Percentiles rank a stretch among this genome's conserved stretches.
These are phyloP conservation scores for Pythium sukuiense DNA, from an alignment of 352 stramenopile genomes.

Conservation along the genomic window DNA sequence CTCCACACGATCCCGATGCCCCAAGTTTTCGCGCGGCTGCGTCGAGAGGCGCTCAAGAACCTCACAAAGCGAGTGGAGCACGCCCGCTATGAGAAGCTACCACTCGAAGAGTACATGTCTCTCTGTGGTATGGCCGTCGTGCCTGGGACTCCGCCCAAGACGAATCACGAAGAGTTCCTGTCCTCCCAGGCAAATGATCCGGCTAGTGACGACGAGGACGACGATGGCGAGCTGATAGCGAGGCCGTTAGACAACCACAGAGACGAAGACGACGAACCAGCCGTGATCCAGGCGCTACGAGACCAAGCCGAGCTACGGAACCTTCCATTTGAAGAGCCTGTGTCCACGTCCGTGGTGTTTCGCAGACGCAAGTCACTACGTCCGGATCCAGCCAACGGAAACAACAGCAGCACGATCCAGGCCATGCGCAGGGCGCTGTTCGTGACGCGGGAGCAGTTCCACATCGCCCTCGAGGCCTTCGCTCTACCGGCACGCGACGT, in stretches of 20 bases:
- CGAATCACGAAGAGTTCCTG: constrained; percentile 11
- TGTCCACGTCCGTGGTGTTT: constrained; percentile 14
- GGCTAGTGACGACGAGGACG: constrained; percentile 6
- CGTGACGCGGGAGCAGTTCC: constrained; percentile 58
- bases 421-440: constrained; percentile 36
- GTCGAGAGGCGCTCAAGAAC: constrained; percentile 54
- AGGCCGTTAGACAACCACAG: constrained; percentile 1
- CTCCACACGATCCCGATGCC: constrained; percentile 41
- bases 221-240: constrained; percentile 2
- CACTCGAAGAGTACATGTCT: constrained; percentile 64
- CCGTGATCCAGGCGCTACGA: constrained; percentile 10
- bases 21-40: constrained; percentile 55
- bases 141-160: constrained; percentile 1
- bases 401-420: constrained; percentile 30
- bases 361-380: constrained; percentile 22
- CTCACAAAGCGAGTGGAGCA: constrained; percentile 40
- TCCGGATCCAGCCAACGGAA: constrained; percentile 20
- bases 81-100: constrained; percentile 47
- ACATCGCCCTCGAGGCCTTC: constrained; percentile 60
- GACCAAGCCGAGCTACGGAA: constrained; percentile 24
- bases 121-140: constrained; percentile 44
- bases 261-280: constrained; percentile 11
- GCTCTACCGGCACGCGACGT: constrained; percentile 42
- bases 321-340: constrained; percentile 20
- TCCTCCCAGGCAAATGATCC: not conserved